Evolutionary conservation across 208 protist genomes (phyloP), one percentile per base, ranked within the genome.

Genomic region (Strigomonas galati): DNA sequence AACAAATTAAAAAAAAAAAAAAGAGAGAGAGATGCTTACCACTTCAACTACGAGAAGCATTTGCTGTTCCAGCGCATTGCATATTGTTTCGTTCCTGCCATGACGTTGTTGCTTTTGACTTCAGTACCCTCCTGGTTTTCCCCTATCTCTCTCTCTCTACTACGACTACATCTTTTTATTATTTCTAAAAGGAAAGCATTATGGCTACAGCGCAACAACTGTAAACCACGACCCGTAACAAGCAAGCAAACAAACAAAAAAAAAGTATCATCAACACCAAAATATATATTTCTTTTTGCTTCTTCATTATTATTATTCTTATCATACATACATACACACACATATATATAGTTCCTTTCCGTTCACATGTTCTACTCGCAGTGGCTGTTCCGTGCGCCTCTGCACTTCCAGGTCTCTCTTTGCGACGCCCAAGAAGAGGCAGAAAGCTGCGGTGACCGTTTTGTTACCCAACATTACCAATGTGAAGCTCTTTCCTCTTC

Each of bases 351-450:
- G 7, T 3, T 65, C 44, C 35, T 61, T 64, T 21, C 64, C 24
- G 26, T 59, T 7, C 15, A 59, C 35, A 91, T 91, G 84, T 91
- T 88, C 56, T 92, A 87, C 65, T 81, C 79, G 0, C 81, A 82
- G 46, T 92, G 85, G 85, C 31, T 73, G 9, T 74, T 89, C 35
- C 53, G 59, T 2, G 62, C 66, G 12, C 82, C 82, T 40, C 54
- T 70, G 61, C 65, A 59, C 40, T 71, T 84, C 37, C 64, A 72
- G n/a, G 64, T 59, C 7, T 4, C 54, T 2, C 30, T 59, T 4
- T 6, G 26, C 5, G 54, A 40, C 10, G 35, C 35, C 7, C 35
- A 40, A 10, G 10, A 4, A 2, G 23, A 35, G 54, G 54, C 30
- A 7, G 54, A 21, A 31, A 59, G 54, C 44, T 49, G 53, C n/a